A percentile compares a stretch with the other conserved stretches of the same genome.
Evolutionary conservation across 768 basidiomycete genomes (phyloP).

Genomic region (Kwoniella mangroviensis): DNA sequence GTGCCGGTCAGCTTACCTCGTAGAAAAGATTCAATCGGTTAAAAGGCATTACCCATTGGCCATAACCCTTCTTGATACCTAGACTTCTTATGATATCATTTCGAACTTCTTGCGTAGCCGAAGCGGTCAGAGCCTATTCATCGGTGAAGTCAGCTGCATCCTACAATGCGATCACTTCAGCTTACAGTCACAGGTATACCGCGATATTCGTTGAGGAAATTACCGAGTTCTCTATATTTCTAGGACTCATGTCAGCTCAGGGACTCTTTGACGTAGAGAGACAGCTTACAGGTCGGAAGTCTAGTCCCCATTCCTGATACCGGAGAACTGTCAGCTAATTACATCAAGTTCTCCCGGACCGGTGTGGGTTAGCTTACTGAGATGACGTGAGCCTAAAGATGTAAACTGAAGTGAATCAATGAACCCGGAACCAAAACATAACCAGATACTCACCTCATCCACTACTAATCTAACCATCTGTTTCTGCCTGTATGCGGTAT

Average conservation of each 20-base stretch:
- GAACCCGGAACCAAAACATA: no score
- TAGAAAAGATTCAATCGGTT: conserved; percentile 58
- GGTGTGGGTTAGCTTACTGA: conserved; percentile 50
- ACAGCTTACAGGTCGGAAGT: conserved; percentile 46
- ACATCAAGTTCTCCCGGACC: no score
- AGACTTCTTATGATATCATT: conserved; percentile 53
- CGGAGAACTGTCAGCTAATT: background rate
- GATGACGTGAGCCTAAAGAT: conserved; percentile 58
- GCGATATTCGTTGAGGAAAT: conserved; percentile 52
- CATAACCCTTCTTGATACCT: conserved; percentile 44
- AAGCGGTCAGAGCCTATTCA: conserved; percentile 56
- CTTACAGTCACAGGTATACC: conserved; percentile 55
- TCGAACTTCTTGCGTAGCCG: conserved; percentile 55
- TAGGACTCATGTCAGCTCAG: conserved; percentile 5
- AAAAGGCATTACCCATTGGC: conserved; percentile 57
- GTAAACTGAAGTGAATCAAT: no score
- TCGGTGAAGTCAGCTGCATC: background rate
- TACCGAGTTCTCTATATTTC: conserved; percentile 54
- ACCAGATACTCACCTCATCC: conserved; percentile 55
- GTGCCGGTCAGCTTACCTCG: conserved; percentile 46
- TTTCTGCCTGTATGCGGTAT: conserved; percentile 43
- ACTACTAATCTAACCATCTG: conserved; percentile 56
- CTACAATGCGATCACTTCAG: background rate
- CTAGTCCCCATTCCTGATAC: conserved; percentile 54
- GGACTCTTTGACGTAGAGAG: background rate